Evolutionary conservation across 1,139 yeast genomes (phyloP), one percentile per base, ranked within the genome.

Genomic region (Groenewaldozyma auringiensis): DNA sequence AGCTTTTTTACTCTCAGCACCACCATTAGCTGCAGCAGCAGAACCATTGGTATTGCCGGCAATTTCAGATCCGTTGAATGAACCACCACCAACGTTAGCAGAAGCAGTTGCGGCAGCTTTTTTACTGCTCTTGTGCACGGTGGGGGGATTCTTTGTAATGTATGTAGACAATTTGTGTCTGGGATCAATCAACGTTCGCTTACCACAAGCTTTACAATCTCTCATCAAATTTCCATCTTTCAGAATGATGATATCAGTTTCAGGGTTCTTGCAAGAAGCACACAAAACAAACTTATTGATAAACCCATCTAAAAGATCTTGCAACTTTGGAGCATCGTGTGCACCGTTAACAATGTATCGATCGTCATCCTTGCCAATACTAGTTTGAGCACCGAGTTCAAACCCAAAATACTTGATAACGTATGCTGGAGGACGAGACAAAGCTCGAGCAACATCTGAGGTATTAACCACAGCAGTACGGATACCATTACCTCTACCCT

Each of bases 401-500:
- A 83, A 84, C 40, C 99, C 98, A 64, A 92, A 92, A 68, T 79
- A 92, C 71, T 94, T 92, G 67, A 92, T 81, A 50, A 94, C 81
- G 63, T 88, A 92, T 36, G 94, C 72, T 38, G 96, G 81, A 34
- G 98, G 96, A 68, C 99, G 81, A 53, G 87, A 85, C 56, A 92
- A 75, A 21, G 98, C 95, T 63, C 96, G 81, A 37, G 97, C 94
- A 52, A 92, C 96, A 64, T 92, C 98, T 35, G 85, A 72, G 50
- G 88, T 80, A 68, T 92, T 94, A 55, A 87, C 79, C 49, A 94
- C 82, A 48, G 94, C 95, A 27, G 99, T 92, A 67, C 88, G 89
- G 71, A 92, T 92, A 78, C 99, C 99, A 71, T 92, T 92, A 72
- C 99, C 99, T 67, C 96, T 79, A 67, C 98, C 98, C 72, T 92